A percentile compares a stretch with the other conserved stretches of the same genome.
Conservation (phyloP, 352 stramenopile species). For the Pythium aquatile region DNA sequence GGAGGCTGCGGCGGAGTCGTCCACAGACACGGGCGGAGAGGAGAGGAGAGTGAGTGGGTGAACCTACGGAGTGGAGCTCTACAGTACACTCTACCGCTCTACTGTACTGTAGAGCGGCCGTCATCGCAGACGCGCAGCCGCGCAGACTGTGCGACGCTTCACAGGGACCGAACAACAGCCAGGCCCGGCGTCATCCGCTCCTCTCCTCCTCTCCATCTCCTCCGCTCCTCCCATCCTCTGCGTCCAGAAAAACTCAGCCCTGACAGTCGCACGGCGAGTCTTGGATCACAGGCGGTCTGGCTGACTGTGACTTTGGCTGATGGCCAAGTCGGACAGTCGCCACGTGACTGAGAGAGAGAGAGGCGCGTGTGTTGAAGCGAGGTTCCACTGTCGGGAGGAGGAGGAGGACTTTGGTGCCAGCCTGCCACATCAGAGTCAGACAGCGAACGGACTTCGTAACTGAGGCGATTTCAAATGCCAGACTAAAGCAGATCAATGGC, state of each 20-base stretch:
- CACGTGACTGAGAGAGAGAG: neutral
- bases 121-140: neutral
- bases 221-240: neutral
- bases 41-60: too few relatives aligned
- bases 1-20: neutral
- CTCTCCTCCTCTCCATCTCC: neutral
- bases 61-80: too few relatives aligned
- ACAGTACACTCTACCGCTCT: neutral
- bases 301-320: neutral
- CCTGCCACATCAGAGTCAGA: too few relatives aligned
- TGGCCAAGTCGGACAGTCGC: neutral
- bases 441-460: too few relatives aligned
- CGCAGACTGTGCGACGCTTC: neutral
- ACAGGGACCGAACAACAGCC: slow-evolving; percentile 12
- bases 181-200: neutral
- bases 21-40: neutral
- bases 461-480: too few relatives aligned
- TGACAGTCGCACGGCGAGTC: slow-evolving; percentile 6
- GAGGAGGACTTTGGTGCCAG: neutral
- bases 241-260: slow-evolving; percentile 15
- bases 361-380: neutral
- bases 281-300: neutral
- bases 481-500: neutral
- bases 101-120: neutral
- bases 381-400: neutral